Conservation (phyloP, 257 asterid species). For the Salvia miltiorrhiza region DNA sequence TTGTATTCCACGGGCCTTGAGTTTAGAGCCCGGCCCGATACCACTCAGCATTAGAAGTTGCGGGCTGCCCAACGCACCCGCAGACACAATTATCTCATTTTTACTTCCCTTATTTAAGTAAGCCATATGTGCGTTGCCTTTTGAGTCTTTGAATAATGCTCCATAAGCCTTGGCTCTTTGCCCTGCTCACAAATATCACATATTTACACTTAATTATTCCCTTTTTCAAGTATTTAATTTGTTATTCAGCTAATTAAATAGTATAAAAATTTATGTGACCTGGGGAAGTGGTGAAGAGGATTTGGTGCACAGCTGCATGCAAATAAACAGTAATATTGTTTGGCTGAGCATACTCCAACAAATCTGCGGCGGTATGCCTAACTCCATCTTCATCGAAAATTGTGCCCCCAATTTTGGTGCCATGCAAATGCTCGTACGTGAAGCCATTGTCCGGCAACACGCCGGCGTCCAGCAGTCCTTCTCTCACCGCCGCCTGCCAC, state of each 20-base stretch:
- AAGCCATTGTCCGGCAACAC: no score
- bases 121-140: slow-evolving; percentile 44
- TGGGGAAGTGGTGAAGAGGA: slow-evolving; percentile 39
- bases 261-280: slow-evolving; percentile 39
- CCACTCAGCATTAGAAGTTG: slow-evolving; percentile 75
- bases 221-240: no score
- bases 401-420: slow-evolving; percentile 78
- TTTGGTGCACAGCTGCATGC: slow-evolving; percentile 51
- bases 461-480: slow-evolving; percentile 62
- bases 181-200: no score
- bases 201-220: no score
- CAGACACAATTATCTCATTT: slow-evolving; percentile 56
- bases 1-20: slow-evolving; percentile 19
- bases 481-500: slow-evolving; percentile 80
- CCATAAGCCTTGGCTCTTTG: slow-evolving; percentile 51
- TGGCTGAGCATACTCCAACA: slow-evolving; percentile 66
- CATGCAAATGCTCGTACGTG: slow-evolving; percentile 53
- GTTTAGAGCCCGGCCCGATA: slow-evolving; percentile 43
- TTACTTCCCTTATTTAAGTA: slow-evolving; percentile 33
- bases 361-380: slow-evolving; percentile 81
- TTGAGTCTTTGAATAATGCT: slow-evolving; percentile 48
- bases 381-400: slow-evolving; percentile 57
- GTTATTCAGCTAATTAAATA: no score
- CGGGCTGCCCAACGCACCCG: slow-evolving; percentile 93
- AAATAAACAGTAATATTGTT: slow-evolving; percentile 38